Base-by-base conservation (phyloP, 345 rosid genomes). In the Nephelium lappaceum region DNA sequence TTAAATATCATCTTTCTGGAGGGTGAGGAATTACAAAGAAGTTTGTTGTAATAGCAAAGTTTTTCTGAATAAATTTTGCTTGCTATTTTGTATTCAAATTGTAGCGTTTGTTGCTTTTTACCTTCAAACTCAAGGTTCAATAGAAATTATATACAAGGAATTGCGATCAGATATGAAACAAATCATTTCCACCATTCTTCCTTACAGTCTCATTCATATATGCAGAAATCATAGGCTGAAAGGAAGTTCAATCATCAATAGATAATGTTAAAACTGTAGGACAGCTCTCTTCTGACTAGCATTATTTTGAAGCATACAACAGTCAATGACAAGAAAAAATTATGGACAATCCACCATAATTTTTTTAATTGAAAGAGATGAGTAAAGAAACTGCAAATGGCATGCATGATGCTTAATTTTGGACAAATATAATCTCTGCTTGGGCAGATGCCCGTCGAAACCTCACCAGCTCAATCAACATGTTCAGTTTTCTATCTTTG, bases 381-480 rank as follows among this genome's bases (percentile, higher is more conserved):
- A 43, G 51, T 38, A 57, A 11, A 58, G 25, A 16, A 66, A n/a
- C 47, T 66, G 61, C 36, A 76, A 41, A 75, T 11, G 73, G 39
- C 15, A 67, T 3, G 38, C 60, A 70, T 4, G 21, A 57, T 77
- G 71, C 74, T 84, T 84, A 92, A 66, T 91, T 92, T 86, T 83
- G 88, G 80, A 83, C 78, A 82, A 93, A 91, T 69, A 88, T 1
- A 78, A 96, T 85, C 78, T 91, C 91, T 24, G 97, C 97, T 57
- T 71, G 77, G 77, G 91, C 84, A 47, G 99, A 96, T 75, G 95
- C 94, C 11, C 99, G 89, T 12, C 82, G 87, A 81, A 85, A 94
- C 87, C 81, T 91, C 77, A 91, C 78, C 84, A 93, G 79, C 83
- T 93, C 88, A 38, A 91, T 77, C 79, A 96, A 81, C 95, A 96